Base-by-base conservation (phyloP, 306 rosid species). In the Elaeagnus macrophylla region DNA sequence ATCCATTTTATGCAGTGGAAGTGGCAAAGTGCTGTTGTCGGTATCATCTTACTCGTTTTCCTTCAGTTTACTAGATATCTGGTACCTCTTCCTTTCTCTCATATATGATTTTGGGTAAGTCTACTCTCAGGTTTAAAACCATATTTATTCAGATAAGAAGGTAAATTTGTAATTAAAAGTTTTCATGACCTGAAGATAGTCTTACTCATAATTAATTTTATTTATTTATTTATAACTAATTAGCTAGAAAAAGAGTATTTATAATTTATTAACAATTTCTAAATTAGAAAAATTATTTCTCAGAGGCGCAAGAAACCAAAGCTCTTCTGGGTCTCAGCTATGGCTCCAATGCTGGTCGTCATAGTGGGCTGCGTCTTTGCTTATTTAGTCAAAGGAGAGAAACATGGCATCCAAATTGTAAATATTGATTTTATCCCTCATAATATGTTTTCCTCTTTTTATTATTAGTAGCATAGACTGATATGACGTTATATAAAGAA, bases 271-370 rank as follows among this genome's bases (percentile, higher is more conserved):
- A 10, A 8, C 39, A 12, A 16, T 37, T 37, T 35, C 10, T 3
- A 5, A 19, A 13, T 37, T 1, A 13, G 12, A 14, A 8, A 59
- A 68, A 39, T 10, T 6, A 17, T 14, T 35, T 19, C 64, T 60
- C 83, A 90, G 97, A 83, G 61, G 64, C 17, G 44, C 6, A 81
- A 7, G 57, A 86, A 52, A 1, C 86, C 86, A 52, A 77, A 86
- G 67, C 78, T 90, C 25, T 90, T 90, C 72, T 86, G 90, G 94
- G 84, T 86, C 14, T 72, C 90, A 1, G 97, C 97, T 1, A 73
- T 90, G 60, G 76, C 79, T 65, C 95, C 97, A 9, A 81, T 90
- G 77, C 37, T 72, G 32, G 70, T 76, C 3, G 79, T 90, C 7
- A 7, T 86, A 6, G 43, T 71, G 12, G 82, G 84, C 15, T 78